Conservation (phyloP, 2,329 filamentous ascomycete species). For the Sclerotinia minor region DNA sequence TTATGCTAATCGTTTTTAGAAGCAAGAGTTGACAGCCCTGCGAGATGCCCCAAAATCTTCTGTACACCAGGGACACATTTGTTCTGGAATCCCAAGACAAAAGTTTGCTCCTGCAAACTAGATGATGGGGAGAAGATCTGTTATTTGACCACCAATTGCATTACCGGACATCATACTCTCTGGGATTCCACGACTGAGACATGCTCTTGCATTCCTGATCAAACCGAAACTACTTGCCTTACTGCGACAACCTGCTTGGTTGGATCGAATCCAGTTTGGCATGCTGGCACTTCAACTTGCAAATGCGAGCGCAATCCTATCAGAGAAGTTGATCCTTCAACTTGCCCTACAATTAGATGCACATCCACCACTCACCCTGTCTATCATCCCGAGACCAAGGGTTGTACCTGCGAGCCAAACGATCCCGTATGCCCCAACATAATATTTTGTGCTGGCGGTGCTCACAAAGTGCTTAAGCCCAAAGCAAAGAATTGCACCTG, state of each 20-base stretch:
- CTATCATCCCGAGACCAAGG: slow-evolving; percentile 27
- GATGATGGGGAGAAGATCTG: slow-evolving; percentile 22
- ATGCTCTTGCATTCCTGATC: slow-evolving; percentile 23
- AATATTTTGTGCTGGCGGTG: slow-evolving; percentile 28
- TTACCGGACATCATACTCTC: background rate
- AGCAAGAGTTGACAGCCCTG: slow-evolving; percentile 24
- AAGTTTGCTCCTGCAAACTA: slow-evolving; percentile 24
- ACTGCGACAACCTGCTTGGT: slow-evolving; percentile 9
- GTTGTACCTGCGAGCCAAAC: slow-evolving; percentile 30
- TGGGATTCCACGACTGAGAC: slow-evolving; percentile 25
- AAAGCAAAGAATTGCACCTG: slow-evolving; percentile 30
- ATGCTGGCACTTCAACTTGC: slow-evolving; percentile 12
- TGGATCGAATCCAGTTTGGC: slow-evolving; percentile 17
- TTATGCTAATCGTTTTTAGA: slow-evolving; percentile 7
- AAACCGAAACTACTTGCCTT: slow-evolving; percentile 16
- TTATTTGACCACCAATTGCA: slow-evolving; percentile 22
- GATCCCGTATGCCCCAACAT: slow-evolving; percentile 25
- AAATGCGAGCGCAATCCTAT: slow-evolving; percentile 7
- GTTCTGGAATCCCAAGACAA: slow-evolving; percentile 24
- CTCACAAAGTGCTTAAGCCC: slow-evolving; percentile 24
- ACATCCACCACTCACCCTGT: slow-evolving; percentile 26
- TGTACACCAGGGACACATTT: slow-evolving; percentile 26
- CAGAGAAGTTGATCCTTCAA: slow-evolving; percentile 20
- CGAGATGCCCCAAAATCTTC: slow-evolving; percentile 26
- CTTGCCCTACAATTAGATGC: slow-evolving; percentile 30